Evolutionary conservation across 345 rosid species (phyloP).

Genomic region (Psidium guajava): DNA sequence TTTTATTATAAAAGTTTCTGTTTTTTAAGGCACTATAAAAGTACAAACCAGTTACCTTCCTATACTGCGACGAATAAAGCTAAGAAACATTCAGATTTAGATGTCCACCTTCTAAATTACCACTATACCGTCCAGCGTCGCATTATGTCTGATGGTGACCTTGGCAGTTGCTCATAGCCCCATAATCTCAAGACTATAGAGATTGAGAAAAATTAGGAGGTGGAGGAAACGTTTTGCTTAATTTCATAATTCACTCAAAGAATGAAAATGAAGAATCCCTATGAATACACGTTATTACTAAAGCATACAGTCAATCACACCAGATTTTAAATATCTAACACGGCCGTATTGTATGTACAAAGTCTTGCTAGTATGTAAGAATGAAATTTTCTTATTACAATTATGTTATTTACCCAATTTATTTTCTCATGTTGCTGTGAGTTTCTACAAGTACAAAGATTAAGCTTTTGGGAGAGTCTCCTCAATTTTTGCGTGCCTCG

Average conservation of each 20-base stretch:
- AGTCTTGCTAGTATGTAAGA: background rate
- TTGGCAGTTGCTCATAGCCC: no score
- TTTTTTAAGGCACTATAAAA: background rate
- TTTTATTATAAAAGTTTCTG: no score
- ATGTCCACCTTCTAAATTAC: background rate
- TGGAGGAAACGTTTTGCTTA: no score
- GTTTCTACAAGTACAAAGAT: background rate
- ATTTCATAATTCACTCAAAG: no score
- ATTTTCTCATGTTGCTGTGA: background rate
- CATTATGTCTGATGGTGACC: no score
- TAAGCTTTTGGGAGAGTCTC: background rate
- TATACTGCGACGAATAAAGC: background rate
- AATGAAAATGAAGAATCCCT: no score
- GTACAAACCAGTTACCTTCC: background rate
- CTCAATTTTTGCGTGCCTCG: background rate
- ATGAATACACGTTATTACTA: no score
- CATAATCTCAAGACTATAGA: no score
- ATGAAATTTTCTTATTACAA: background rate
- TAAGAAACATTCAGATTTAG: background rate
- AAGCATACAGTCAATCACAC: no score
- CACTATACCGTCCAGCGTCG: background rate
- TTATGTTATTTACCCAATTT: background rate
- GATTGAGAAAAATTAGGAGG: no score
- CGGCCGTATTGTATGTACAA: no score
- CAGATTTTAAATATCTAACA: no score